phyloP scores from a whole-genome alignment of 345 rosid species.

The Erucastrum elatum region DNA sequence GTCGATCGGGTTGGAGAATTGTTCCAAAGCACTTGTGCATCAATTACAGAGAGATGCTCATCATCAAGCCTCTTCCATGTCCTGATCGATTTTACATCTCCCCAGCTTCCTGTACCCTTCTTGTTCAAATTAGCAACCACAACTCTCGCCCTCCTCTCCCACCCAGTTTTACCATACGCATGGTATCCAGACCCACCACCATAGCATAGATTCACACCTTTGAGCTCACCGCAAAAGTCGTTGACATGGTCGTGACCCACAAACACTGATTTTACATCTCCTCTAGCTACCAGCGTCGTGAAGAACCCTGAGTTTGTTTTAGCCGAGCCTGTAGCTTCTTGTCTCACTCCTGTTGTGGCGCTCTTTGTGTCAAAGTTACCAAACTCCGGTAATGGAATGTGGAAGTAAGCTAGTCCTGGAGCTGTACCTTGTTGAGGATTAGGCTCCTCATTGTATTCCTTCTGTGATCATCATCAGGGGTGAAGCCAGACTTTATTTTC shows the following conservation, averaged over 20 bases:
- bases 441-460: conserved; percentile 56
- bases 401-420: conserved; percentile 91
- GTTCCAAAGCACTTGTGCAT: conserved; percentile 16
- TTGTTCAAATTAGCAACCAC: conserved; percentile 29
- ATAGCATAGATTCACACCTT: conserved; percentile 74
- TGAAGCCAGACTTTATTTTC: too few relatives aligned
- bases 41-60: conserved; percentile 54
- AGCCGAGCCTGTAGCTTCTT: conserved; percentile 65
- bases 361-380: conserved; percentile 53
- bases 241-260: conserved; percentile 89
- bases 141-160: conserved; percentile 84
- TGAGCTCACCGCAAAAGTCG: conserved; percentile 74
- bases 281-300: conserved; percentile 74
- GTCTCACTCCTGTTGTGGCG: conserved; percentile 62
- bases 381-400: conserved; percentile 94
- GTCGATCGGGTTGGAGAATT: background rate
- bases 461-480: conserved; percentile 44
- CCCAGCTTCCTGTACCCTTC: conserved; percentile 58
- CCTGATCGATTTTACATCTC: conserved; percentile 68
- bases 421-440: conserved; percentile 57
- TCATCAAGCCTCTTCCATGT: conserved; percentile 97
- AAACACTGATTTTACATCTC: conserved; percentile 89
- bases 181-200: conserved; percentile 97
- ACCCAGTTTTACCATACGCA: conserved; percentile 93
- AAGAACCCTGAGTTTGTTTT: conserved; percentile 86